Percentiles rank a stretch among this genome's conserved stretches.
Evolutionary conservation across 441 rosid genomes (phyloP).

Genomic region (Eutrema salsugineum): DNA sequence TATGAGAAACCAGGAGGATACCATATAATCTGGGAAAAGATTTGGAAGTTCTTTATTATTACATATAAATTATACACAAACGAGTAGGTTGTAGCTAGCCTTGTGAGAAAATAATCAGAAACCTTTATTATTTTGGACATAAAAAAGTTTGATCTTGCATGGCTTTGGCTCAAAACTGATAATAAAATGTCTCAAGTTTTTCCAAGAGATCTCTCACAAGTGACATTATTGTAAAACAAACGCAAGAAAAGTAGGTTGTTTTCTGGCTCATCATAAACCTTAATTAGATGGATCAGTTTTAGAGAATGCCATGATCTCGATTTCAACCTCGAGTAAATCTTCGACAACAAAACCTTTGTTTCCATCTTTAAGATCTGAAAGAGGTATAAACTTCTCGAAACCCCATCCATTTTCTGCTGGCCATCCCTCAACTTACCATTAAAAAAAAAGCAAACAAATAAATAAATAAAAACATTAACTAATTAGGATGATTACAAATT

Average conservation of each 20-base stretch:
- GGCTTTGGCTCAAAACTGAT: background rate
- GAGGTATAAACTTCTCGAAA: conserved; percentile 3
- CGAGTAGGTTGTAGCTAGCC: background rate
- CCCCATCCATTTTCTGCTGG: conserved; percentile 24
- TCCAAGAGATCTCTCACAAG: background rate
- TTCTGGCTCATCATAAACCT: background rate
- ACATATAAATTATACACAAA: background rate
- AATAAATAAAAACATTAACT: no score
- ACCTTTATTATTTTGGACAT: background rate
- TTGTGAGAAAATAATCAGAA: background rate
- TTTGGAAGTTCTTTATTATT: background rate
- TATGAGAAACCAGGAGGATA: background rate
- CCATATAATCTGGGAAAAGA: background rate
- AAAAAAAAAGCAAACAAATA: background rate
- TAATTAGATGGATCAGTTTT: conserved; percentile 1
- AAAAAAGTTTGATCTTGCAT: background rate
- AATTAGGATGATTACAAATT: background rate
- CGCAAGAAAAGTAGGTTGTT: background rate
- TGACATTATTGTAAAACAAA: background rate
- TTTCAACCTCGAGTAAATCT: conserved; percentile 4
- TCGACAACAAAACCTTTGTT: conserved; percentile 13
- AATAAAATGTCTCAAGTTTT: background rate
- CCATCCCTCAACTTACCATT: conserved; percentile 14
- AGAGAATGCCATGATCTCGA: conserved; percentile 14
- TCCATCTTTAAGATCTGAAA: conserved; percentile 12